A percentile compares a stretch with the other conserved stretches of the same genome.
Evolutionary conservation across 371 early-diverging fungal genomes (phyloP).

Genomic region (Mycotypha africana): DNA sequence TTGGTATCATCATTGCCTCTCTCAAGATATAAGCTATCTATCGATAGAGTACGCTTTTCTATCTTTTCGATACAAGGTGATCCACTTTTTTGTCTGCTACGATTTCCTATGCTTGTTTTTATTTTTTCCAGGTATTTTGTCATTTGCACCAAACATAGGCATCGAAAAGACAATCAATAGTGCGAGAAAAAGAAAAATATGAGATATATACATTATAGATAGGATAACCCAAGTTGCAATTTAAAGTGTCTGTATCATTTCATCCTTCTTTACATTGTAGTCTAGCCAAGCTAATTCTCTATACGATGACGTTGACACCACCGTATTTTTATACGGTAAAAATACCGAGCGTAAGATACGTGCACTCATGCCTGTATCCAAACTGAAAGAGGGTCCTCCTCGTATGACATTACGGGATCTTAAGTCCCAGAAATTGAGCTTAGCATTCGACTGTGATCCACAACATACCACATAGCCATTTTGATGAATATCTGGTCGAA

Average conservation of each 20-base stretch:
- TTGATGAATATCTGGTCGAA: constrained; percentile 32
- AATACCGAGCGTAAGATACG: constrained; percentile 18
- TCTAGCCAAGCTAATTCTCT: constrained; percentile 29
- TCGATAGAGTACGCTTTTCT: too few species aligned
- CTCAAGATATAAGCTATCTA: too few species aligned
- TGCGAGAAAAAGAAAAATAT: too few species aligned
- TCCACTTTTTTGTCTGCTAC: too few species aligned
- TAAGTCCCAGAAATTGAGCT: constrained; percentile 38
- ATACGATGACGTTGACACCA: constrained; percentile 20
- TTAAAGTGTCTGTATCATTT: constrained; percentile 8
- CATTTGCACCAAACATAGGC: too few species aligned
- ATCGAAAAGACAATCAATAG: too few species aligned
- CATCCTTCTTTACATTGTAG: constrained; percentile 22
- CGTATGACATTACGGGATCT: constrained; percentile 7
- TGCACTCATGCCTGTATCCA: constrained; percentile 10
- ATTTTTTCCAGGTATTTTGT: too few species aligned
- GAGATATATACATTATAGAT: too few species aligned
- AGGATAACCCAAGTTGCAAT: too few species aligned
- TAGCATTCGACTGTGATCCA: constrained; percentile 20
- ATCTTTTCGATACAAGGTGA: too few species aligned
- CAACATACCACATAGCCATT: constrained; percentile 36
- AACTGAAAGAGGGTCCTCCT: constrained; percentile 21
- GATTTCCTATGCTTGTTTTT: too few species aligned
- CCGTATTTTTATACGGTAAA: constrained; percentile 16
- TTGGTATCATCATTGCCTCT: too few species aligned